Percentiles rank a stretch among this genome's conserved stretches.
Evolutionary conservation across 768 basidiomycete species (phyloP).

Genomic region (Lentinus tigrinus): DNA sequence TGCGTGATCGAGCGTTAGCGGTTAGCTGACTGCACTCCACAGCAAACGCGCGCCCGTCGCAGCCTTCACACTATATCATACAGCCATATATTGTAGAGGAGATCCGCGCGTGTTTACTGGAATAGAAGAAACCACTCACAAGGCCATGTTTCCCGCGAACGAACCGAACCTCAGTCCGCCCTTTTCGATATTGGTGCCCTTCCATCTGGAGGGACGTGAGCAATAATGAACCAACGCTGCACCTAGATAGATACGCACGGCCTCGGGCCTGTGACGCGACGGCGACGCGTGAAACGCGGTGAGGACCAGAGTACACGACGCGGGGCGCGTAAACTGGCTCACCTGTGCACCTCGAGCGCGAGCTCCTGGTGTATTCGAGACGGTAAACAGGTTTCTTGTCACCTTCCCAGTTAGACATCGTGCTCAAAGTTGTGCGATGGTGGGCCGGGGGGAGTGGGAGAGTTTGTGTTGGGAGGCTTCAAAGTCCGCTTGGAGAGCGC

Average conservation of each 20-base stretch:
- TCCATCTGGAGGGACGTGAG: slow-evolving; percentile 30
- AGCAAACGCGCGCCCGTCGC: no score
- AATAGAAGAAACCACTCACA: slow-evolving; percentile 44
- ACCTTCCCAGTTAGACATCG: slow-evolving; percentile 38
- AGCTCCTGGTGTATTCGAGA: slow-evolving; percentile 70
- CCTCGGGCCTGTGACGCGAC: slow-evolving; percentile 57
- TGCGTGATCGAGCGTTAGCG: slow-evolving; percentile 26
- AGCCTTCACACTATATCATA: neutral
- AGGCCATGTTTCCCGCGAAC: slow-evolving; percentile 63
- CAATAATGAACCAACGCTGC: neutral
- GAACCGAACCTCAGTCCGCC: slow-evolving; percentile 72
- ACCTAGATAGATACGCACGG: slow-evolving; percentile 42
- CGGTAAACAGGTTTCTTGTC: slow-evolving; percentile 65
- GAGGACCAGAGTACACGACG: slow-evolving; percentile 17
- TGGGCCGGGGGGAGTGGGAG: slow-evolving; percentile 18
- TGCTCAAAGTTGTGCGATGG: neutral
- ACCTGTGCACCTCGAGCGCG: slow-evolving; percentile 81
- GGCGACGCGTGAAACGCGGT: slow-evolving; percentile 30
- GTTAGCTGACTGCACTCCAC: no score
- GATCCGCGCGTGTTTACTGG: neutral
- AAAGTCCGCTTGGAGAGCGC: slow-evolving; percentile 35
- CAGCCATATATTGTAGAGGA: neutral
- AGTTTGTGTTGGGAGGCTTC: no score
- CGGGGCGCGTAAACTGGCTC: slow-evolving; percentile 25
- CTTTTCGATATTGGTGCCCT: slow-evolving; percentile 70